Evolutionary conservation across 768 basidiomycete species (phyloP).

Genomic region (Tylopilus subfusipes): DNA sequence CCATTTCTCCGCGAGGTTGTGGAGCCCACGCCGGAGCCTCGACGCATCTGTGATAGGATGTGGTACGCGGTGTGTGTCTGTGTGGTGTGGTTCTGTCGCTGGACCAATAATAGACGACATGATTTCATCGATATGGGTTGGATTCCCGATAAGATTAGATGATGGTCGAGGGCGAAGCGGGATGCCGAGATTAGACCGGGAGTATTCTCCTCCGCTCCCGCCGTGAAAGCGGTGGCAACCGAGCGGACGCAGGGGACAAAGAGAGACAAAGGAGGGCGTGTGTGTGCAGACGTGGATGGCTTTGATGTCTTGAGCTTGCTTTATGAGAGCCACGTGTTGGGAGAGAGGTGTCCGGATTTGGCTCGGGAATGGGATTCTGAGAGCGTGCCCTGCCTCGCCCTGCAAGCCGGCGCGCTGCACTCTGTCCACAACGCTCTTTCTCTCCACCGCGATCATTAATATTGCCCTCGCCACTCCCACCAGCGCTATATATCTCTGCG

Average conservation of each 20-base stretch:
- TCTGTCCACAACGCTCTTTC: slow-evolving; percentile 18
- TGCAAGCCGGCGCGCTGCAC: slow-evolving; percentile 28
- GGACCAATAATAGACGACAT: slow-evolving; percentile 5
- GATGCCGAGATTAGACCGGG: slow-evolving; percentile 8
- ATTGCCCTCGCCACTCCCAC: not conserved
- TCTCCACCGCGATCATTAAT: slow-evolving; percentile 12
- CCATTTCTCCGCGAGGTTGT: slow-evolving; percentile 24
- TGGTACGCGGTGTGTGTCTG: slow-evolving; percentile 3
- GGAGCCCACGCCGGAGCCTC: slow-evolving; percentile 29
- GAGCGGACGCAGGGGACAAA: not conserved
- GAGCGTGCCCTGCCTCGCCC: slow-evolving; percentile 34
- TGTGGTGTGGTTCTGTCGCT: not conserved
- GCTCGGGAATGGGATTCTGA: slow-evolving; percentile 30
- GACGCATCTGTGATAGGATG: slow-evolving; percentile 22
- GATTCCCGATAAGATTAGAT: slow-evolving; percentile 34
- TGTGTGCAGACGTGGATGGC: too few relatives aligned
- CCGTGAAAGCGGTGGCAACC: not conserved
- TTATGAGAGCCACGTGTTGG: slow-evolving; percentile 28
- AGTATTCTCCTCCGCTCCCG: not conserved
- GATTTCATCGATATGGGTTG: slow-evolving; percentile 22
- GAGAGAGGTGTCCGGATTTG: slow-evolving; percentile 24
- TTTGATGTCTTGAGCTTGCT: not conserved
- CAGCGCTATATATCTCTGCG: not conserved
- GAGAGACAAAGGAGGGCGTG: slow-evolving; percentile 4
- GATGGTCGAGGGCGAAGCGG: slow-evolving; percentile 17